phyloP scores from a whole-genome alignment of 345 rosid species.

The Alliaria petiolata region DNA sequence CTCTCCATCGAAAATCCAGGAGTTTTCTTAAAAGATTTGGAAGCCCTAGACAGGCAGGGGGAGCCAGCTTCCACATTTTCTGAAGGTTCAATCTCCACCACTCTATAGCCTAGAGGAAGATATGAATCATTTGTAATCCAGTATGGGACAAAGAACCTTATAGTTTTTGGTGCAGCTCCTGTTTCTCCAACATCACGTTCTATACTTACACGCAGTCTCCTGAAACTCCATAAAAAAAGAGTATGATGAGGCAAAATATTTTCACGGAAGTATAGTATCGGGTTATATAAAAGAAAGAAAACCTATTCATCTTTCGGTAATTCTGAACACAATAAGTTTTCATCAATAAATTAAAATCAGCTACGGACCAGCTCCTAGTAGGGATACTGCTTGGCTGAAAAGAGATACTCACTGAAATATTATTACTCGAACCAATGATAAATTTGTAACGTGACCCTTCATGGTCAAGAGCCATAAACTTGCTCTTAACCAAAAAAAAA shows the following conservation, averaged over 20 bases:
- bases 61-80: conserved; percentile 67
- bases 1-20: conserved; percentile 54
- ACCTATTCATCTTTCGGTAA: background rate
- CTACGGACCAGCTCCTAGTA: too few relatives aligned
- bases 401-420: background rate
- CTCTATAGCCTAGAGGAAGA: conserved; percentile 70
- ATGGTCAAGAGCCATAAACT: conserved; percentile 7
- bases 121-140: conserved; percentile 87
- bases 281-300: background rate
- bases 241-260: background rate
- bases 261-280: background rate
- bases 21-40: conserved; percentile 59
- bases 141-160: conserved; percentile 90
- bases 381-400: background rate
- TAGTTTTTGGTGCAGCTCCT: conserved; percentile 75
- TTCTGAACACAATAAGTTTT: too few relatives aligned
- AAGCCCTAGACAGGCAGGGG: conserved; percentile 56
- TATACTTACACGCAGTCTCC: conserved; percentile 90
- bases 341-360: too few relatives aligned
- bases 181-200: conserved; percentile 94
- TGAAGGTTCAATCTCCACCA: conserved; percentile 80
- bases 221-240: conserved; percentile 34
- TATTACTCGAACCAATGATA: background rate
- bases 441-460: background rate
- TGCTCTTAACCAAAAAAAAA: background rate